These are phyloP conservation scores for Penicillium nucicola DNA, from an alignment of 495 filamentous ascomycete species.

Conservation along the genomic window DNA sequence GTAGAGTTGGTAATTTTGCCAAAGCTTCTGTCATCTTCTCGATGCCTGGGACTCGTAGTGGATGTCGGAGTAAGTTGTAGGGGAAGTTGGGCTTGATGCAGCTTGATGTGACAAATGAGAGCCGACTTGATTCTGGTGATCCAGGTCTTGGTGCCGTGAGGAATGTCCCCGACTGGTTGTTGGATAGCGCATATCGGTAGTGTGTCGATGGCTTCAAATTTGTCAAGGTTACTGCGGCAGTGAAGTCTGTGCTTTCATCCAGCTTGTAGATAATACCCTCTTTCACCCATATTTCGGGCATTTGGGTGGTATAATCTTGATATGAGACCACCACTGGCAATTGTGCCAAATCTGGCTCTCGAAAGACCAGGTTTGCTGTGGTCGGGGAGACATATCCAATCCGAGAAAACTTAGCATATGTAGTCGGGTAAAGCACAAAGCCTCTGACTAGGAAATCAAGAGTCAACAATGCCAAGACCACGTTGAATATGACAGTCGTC, in stretches of 20 bases:
- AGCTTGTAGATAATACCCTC: conserved; percentile 63
- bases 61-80: conserved; percentile 77
- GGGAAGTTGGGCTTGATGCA: conserved; percentile 90
- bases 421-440: conserved; percentile 58
- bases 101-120: conserved; percentile 86
- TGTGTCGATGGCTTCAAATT: conserved; percentile 56
- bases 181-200: conserved; percentile 81
- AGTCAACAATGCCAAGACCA: conserved; percentile 58
- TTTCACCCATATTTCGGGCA: conserved; percentile 55
- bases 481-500: conserved; percentile 69
- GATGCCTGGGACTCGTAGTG: conserved; percentile 76
- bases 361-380: conserved; percentile 75
- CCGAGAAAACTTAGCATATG: conserved; percentile 79
- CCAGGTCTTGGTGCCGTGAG: conserved; percentile 68
- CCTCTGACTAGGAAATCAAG: conserved; percentile 74
- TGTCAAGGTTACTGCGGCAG: conserved; percentile 56
- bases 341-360: conserved; percentile 73
- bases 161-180: conserved; percentile 76
- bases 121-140: conserved; percentile 55
- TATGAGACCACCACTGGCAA: conserved; percentile 72
- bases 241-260: conserved; percentile 77
- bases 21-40: conserved; percentile 55
- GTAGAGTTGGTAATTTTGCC: conserved; percentile 58
- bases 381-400: conserved; percentile 81
- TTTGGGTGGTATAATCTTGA: conserved; percentile 30